Conservation (phyloP, 1,284 basidiomycete species). For the Tylopilus sp. region DNA sequence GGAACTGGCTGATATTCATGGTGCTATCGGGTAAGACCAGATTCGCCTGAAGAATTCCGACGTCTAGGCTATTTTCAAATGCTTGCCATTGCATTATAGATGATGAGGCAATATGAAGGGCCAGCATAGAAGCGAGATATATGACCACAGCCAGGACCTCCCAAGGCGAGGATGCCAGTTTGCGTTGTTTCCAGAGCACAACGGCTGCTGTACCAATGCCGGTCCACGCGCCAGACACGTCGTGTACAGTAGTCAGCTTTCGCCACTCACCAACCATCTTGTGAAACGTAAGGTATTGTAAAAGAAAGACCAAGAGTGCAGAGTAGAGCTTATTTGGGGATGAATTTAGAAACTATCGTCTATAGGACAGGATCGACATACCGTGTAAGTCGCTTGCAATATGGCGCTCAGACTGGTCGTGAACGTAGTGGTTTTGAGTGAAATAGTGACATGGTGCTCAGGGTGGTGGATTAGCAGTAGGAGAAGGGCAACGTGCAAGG, state of each 20-base stretch:
- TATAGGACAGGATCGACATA: neutral
- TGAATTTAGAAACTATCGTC: too few relatives aligned
- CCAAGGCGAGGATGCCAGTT: conserved; percentile 2
- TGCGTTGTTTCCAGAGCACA: conserved; percentile 10
- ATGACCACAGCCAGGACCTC: conserved; percentile 13
- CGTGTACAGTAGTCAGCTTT: conserved; percentile 19
- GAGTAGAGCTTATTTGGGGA: conserved; percentile 15
- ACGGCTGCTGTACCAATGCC: conserved; percentile 9
- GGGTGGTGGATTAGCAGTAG: conserved; percentile 9
- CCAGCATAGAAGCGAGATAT: conserved; percentile 6
- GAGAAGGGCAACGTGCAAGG: conserved; percentile 8
- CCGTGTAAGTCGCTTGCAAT: conserved; percentile 14
- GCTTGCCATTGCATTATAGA: conserved; percentile 25
- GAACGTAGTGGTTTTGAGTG: neutral
- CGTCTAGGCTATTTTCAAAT: conserved; percentile 2
- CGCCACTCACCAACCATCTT: neutral
- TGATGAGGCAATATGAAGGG: conserved; percentile 4
- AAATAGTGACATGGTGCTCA: conserved; percentile 8
- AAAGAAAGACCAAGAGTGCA: conserved; percentile 14
- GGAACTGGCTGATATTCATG: neutral
- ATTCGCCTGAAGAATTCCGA: neutral
- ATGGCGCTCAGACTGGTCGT: conserved; percentile 4
- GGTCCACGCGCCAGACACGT: conserved; percentile 17
- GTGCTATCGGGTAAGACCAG: conserved; percentile 3
- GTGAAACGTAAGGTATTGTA: conserved; percentile 15